Evolutionary conservation across 495 filamentous ascomycete genomes (phyloP), one percentile per base, ranked within the genome.

Genomic region (Podospora comata): DNA sequence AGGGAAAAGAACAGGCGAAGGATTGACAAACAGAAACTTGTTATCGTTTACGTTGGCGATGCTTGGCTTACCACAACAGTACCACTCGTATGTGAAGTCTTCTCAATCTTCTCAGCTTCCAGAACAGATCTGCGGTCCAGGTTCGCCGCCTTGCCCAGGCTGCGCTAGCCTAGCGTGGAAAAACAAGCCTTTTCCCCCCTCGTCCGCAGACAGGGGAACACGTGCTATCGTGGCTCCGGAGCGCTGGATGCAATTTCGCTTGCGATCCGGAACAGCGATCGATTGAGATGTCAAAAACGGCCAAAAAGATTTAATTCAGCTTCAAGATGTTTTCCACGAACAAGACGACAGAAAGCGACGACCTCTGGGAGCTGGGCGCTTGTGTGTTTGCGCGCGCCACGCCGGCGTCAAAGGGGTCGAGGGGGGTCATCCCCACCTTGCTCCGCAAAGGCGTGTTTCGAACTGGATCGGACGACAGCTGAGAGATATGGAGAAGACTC

Each of bases 181-280:
- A 76, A 72, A 74, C 68, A 77, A 77, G 73, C 73, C 65, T 75
- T 73, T 75, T 72, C 65, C 65, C 30, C 20, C 61, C 61, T 19
- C n/a, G 30, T 18, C 32, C 20, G 32, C 64, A 65, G 65, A 73
- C 73, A 75, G 70, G 71, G 70, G 72, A 18, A 53, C 65, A 64
- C 58, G 69, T 68, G 72, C 70, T 55, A 16, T 32, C 27, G 32
- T 53, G 58, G 65, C 63, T 60, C 73, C 73, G 73, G 71, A 65
- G 73, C 66, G 63, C 62, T 71, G 73, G 75, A 58, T 70, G 73
- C 68, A 75, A 77, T 77, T 73, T 77, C 75, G 75, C 73, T 77
- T 77, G 62, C 48, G 63, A 39, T 71, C 68, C 67, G 64, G 48
- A 67, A 60, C 64, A 44, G 28, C 65, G 66, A 63, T 53, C 61